Evolutionary conservation across 2,329 filamentous ascomycete genomes (phyloP), one percentile per base, ranked within the genome.

Genomic region (Parastagonospora nodorum): DNA sequence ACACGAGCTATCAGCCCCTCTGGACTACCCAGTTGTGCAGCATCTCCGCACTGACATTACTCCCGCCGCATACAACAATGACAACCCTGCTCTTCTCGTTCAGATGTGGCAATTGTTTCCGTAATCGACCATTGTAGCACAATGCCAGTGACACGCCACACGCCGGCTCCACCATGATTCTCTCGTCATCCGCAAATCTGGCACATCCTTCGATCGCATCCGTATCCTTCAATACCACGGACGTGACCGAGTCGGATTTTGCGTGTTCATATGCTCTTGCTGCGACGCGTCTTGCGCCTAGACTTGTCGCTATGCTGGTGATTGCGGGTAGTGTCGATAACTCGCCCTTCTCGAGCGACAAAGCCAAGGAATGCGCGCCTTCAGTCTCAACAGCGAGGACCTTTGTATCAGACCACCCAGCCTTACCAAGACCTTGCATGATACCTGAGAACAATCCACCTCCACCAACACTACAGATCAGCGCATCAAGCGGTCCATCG

Each of bases 61-160:
- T 78, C 7, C 78, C 80, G 5, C 92, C 92, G 66, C 92, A 96
- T 7, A 96, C 86, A n/a, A 94, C 80, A 42, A 96, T 77, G 2
- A 96, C 90, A 5, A 96, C 82, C 55, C 88, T 89, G 69, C 84
- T 88, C 36, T 81, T 78, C 38, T 86, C 83, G 0, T 89, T 74
- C 41, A 66, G 19, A 27, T 43, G 33, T n/a, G 59, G 57, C 14
- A 84, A 46, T 7, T 63, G 72, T 61, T 79, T 76, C 64, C 84
- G 80, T 65, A 94, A 66, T 36, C 81, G 73, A 0, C 82, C 84
- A 28, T 81, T 82, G 63, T 90, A 90, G 47, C 80, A 84, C 6
- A 83, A 69, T 1, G 87, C 89, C 12, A 95, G 71, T 39, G 85
- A 87, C 2, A 92, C 90, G 1, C 92, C 91, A 71, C 92, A 96